phyloP scores from a whole-genome alignment of 805 yeast genomes.

The Saccharomycopsis babjevae region DNA sequence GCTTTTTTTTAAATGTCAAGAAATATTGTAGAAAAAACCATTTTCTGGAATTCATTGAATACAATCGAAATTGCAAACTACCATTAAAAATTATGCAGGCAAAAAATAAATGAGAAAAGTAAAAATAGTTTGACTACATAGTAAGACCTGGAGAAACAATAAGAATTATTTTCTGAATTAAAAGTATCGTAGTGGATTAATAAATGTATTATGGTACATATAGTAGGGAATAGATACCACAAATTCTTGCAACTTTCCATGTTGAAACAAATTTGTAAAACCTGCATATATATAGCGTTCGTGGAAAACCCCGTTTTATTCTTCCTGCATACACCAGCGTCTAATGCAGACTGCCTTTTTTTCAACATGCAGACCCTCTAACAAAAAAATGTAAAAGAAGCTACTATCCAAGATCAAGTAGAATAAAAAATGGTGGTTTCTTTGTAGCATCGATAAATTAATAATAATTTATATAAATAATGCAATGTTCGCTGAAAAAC shows the following conservation, averaged over 20 bases:
- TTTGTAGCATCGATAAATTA: too few species aligned
- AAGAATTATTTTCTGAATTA: too few species aligned
- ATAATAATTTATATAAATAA: too few species aligned
- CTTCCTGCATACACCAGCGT: neutral
- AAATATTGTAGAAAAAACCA: neutral
- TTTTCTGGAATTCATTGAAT: too few species aligned
- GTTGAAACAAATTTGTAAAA: slow-evolving; percentile 1
- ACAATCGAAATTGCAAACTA: too few species aligned
- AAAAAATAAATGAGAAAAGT: too few species aligned
- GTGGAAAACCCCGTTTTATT: neutral
- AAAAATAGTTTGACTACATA: too few species aligned
- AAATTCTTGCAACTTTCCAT: neutral
- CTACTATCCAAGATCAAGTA: neutral
- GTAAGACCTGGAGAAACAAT: too few species aligned
- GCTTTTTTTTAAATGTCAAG: neutral
- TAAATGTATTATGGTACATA: neutral
- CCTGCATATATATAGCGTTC: neutral
- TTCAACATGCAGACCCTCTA: neutral
- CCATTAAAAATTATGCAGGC: too few species aligned
- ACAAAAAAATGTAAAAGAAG: neutral
- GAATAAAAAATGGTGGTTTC: neutral
- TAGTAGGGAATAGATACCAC: neutral
- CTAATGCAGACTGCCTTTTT: neutral
- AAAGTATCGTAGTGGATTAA: neutral
- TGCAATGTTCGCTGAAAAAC: too few species aligned